Base-by-base conservation (phyloP, 176 grass and related monocot species). In the Microstegium vimineum region DNA sequence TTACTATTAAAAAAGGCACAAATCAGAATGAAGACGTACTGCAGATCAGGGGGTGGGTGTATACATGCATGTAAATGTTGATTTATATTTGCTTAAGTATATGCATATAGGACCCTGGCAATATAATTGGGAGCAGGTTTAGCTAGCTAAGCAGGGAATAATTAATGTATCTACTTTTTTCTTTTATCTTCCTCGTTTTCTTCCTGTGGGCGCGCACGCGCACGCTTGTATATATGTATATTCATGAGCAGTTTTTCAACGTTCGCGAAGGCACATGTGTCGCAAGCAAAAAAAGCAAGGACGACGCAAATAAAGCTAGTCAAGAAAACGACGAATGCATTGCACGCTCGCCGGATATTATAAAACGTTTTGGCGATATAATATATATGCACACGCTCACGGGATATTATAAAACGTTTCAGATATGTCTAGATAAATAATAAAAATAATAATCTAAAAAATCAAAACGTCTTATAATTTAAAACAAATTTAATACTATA, bases 311-410 rank as follows among this genome's bases (percentile, higher is more conserved):
- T 51, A 51, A 62, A 69, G 32, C 34, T 28, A 22, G 77, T 76
- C 71, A 85, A 85, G 77, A 77, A 85, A 85, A 89, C 77, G 82
- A 85, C 77, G 42, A 69, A 70, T 35, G 52, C 28, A 43, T 77
- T 81, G 66, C 88, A 90, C 74, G 82, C 77, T 69, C n/a, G n/a
- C n/a, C n/a, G n/a, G 7, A 10, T 42, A 12, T 42, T 10, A 8
- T 42, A n/a, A n/a, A n/a, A n/a, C n/a, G n/a, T n/a, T n/a, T n/a
- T n/a, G n/a, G n/a, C n/a, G n/a, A n/a, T n/a, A n/a, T n/a, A n/a
- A n/a, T n/a, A n/a, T n/a, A n/a, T n/a, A n/a, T n/a, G n/a, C n/a
- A n/a, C n/a, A n/a, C n/a, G n/a, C n/a, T n/a, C n/a, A n/a, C n/a
- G n/a, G n/a, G n/a, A n/a, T n/a, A n/a, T n/a, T n/a, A n/a, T n/a